Base-by-base conservation (phyloP, 1,139 yeast species). In the Saccharomyces hybrid region DNA sequence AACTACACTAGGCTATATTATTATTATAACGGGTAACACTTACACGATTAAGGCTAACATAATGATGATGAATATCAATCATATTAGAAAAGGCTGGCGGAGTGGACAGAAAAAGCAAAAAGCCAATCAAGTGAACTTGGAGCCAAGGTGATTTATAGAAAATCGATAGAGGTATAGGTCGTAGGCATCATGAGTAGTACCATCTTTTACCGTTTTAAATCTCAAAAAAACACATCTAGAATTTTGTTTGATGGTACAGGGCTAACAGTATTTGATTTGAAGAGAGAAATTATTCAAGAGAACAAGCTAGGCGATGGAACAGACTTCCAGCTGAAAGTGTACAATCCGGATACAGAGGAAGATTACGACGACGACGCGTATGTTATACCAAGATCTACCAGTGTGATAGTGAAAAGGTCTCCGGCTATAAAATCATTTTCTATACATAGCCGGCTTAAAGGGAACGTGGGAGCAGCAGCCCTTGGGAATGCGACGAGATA, bases 201-300 rank as follows among this genome's bases (percentile, higher is more conserved):
- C 8, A 87, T 93, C 28, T 93, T 89, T 69, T 93, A 93, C 69
- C 80, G 83, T 69, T 93, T 93, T 71, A 76, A 83, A 59, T 95
- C 96, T 47, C 97, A 91, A 69, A 86, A 83, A 69, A 84, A 81
- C 53, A 84, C 88, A 49, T 82, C 88, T 1, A 81, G 95, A 48
- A 82, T 93, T 49, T 81, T 85, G 52, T 95, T 93, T 68, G 99
- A 95, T 70, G 99, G 99, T 29, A 91, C 98, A 0, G 97, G 98
- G 32, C 83, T 95, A 53, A 88, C 96, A 9, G 96, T 91, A 11
- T 93, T 91, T 73, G 99, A 93, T 68, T 75, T 93, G 59, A 95
- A 95, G 71, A 82, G 93, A 60, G 98, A 93, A 64, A 90, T 93
- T 55, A 85, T 95, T 51, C 71, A 78, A 31, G 89, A 85, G 51